Evolutionary conservation across 129 eudicot species (phyloP).

Genomic region (Escallonia herrerae): DNA sequence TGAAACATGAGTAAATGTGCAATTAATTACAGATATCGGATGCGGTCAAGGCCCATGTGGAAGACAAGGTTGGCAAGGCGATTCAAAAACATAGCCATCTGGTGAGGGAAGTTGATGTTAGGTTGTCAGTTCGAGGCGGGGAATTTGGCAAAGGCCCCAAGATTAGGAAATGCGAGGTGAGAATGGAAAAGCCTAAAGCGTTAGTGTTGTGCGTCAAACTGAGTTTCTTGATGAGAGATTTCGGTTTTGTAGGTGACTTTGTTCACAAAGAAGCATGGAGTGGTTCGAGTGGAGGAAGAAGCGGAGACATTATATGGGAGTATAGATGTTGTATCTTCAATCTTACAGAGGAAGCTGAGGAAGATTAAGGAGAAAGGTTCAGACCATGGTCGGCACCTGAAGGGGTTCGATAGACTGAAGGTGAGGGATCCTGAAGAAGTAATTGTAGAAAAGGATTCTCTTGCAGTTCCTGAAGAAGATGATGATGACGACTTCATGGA

Average conservation of each 20-base stretch:
- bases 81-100: constrained; percentile 84
- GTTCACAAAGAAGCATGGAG: constrained; percentile 86
- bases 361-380: constrained; percentile 91
- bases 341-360: constrained; percentile 74
- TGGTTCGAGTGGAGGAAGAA: constrained; percentile 80
- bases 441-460: constrained; percentile 28
- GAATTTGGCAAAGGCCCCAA: constrained; percentile 89
- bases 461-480: constrained; percentile 37
- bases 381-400: constrained; percentile 85
- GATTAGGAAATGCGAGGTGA: constrained; percentile 75
- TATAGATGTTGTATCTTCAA: constrained; percentile 72
- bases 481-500: constrained; percentile 36
- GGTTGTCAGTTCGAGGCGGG: constrained; percentile 79
- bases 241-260: constrained; percentile 50
- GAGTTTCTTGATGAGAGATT: not conserved
- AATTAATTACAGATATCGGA: constrained; percentile 48
- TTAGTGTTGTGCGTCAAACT: not conserved
- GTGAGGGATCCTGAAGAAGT: constrained; percentile 39
- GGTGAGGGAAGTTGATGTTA: constrained; percentile 86
- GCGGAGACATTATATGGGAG: constrained; percentile 68
- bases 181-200: not conserved
- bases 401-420: constrained; percentile 53
- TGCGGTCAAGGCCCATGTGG: constrained; percentile 63
- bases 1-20: not conserved
- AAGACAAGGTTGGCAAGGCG: constrained; percentile 83